Evolutionary conservation across 495 filamentous ascomycete species (phyloP).

Genomic region (Hypoxylon perforatum): DNA sequence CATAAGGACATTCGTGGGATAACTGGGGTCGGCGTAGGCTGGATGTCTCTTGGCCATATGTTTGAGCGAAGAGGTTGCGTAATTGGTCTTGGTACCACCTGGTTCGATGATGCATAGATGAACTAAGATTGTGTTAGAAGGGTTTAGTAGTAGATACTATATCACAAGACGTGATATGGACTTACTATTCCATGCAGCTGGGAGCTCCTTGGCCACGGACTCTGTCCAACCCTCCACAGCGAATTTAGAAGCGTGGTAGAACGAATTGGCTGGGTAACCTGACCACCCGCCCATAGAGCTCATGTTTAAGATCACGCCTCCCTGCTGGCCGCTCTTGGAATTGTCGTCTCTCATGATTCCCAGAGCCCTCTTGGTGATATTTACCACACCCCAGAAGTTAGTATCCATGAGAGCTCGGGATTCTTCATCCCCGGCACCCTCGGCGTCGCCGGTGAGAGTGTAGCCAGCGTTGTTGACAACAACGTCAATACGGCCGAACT

Average conservation of each 20-base stretch:
- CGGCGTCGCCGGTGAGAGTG: constrained; percentile 57
- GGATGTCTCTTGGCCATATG: constrained; percentile 41
- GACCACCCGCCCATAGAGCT: constrained; percentile 63
- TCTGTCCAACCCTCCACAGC: constrained; percentile 67
- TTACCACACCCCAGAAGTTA: constrained; percentile 64
- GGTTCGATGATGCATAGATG: constrained; percentile 63
- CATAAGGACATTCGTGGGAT: constrained; percentile 51
- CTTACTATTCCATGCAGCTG: constrained; percentile 61
- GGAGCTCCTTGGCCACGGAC: constrained; percentile 60
- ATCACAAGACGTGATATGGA: constrained; percentile 3
- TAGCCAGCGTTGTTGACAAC: constrained; percentile 70
- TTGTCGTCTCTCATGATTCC: constrained; percentile 59
- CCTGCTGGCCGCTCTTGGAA: constrained; percentile 42
- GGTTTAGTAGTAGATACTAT: too few relatives aligned
- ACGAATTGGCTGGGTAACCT: constrained; percentile 58
- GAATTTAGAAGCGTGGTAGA: constrained; percentile 68
- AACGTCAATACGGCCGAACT: constrained; percentile 63
- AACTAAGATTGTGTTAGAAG: constrained; percentile 42
- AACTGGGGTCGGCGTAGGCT: constrained; percentile 52
- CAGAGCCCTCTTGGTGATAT: constrained; percentile 57
- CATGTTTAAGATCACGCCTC: constrained; percentile 66
- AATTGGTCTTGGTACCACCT: constrained; percentile 62
- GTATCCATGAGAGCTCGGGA: constrained; percentile 60
- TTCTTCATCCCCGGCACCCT: constrained; percentile 53
- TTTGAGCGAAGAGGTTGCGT: constrained; percentile 41